Percentiles rank a stretch among this genome's conserved stretches.
Evolutionary conservation across 371 early-diverging fungal genomes (phyloP).

Genomic region (Mucor plumbeus): DNA sequence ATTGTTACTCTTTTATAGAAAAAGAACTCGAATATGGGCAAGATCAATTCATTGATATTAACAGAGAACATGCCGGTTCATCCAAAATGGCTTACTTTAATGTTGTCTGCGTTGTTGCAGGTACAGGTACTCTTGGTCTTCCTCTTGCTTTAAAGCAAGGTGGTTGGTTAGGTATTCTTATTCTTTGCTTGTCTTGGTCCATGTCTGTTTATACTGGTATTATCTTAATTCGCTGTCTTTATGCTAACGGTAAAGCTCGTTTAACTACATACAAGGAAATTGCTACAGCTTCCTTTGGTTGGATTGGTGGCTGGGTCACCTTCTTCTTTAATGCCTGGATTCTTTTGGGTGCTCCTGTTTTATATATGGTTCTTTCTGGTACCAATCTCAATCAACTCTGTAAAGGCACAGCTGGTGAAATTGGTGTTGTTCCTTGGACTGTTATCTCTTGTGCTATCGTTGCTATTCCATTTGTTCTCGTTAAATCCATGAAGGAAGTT

Average conservation of each 20-base stretch:
- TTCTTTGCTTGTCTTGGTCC: constrained; percentile 75
- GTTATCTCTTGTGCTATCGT: constrained; percentile 64
- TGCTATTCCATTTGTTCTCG: constrained; percentile 58
- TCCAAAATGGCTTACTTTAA: constrained; percentile 46
- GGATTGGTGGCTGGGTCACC: constrained; percentile 45
- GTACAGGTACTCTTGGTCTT: constrained; percentile 85
- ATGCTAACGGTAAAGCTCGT: constrained; percentile 45
- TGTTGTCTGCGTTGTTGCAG: constrained; percentile 73
- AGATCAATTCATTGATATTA: constrained; percentile 23
- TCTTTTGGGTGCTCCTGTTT: constrained; percentile 55
- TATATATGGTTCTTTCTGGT: constrained; percentile 64
- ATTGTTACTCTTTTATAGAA: constrained; percentile 11
- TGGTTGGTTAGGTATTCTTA: constrained; percentile 81
- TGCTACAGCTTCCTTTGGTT: constrained; percentile 44
- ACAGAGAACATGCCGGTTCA: constrained; percentile 32
- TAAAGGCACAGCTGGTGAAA: constrained; percentile 43
- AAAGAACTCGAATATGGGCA: constrained; percentile 21
- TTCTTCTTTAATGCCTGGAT: constrained; percentile 66
- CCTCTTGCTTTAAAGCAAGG: constrained; percentile 79
- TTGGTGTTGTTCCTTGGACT: constrained; percentile 60
- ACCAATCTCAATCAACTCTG: constrained; percentile 51
- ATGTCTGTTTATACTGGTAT: constrained; percentile 67
- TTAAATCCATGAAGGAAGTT: constrained; percentile 66
- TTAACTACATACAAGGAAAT: constrained; percentile 47
- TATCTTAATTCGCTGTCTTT: constrained; percentile 43